Percentiles rank a stretch among this genome's conserved stretches.
Evolutionary conservation across 1,139 yeast species (phyloP).

Genomic region (Blastobotrys raffinosifermentans): DNA sequence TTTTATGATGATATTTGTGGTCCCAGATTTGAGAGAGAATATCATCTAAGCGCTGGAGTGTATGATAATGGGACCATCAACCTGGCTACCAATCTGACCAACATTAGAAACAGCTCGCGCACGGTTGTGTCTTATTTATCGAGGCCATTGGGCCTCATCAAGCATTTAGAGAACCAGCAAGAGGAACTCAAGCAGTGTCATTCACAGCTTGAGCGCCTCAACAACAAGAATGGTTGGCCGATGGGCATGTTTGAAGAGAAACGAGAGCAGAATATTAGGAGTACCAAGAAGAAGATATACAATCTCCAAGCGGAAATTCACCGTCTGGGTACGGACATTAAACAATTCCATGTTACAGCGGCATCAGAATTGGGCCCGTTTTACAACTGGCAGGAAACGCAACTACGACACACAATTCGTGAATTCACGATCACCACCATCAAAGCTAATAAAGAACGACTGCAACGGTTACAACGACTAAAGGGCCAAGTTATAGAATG

Average conservation of each 20-base stretch:
- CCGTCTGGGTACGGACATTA: constrained; percentile 29
- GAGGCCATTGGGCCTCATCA: constrained; percentile 23
- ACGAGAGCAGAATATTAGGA: constrained; percentile 30
- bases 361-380: constrained; percentile 38
- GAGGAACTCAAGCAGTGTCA: constrained; percentile 19
- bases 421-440: constrained; percentile 27
- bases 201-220: constrained; percentile 24
- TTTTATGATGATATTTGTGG: constrained; percentile 10
- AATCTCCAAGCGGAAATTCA: constrained; percentile 27
- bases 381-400: constrained; percentile 31
- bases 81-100: constrained; percentile 14
- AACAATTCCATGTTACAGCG: constrained; percentile 31
- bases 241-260: constrained; percentile 34
- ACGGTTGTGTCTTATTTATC: constrained; percentile 20
- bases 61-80: constrained; percentile 12
- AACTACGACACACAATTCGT: constrained; percentile 27
- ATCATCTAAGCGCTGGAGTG: constrained; percentile 9
- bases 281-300: constrained; percentile 27
- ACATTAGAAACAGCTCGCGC: constrained; percentile 16
- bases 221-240: constrained; percentile 30
- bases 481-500: constrained; percentile 7
- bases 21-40: constrained; percentile 11
- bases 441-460: constrained; percentile 32
- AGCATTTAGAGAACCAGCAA: constrained; percentile 23
- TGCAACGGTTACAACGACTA: constrained; percentile 30